Base-by-base conservation (phyloP, 2,329 filamentous ascomycete genomes). In the Albifimbria verrucaria region DNA sequence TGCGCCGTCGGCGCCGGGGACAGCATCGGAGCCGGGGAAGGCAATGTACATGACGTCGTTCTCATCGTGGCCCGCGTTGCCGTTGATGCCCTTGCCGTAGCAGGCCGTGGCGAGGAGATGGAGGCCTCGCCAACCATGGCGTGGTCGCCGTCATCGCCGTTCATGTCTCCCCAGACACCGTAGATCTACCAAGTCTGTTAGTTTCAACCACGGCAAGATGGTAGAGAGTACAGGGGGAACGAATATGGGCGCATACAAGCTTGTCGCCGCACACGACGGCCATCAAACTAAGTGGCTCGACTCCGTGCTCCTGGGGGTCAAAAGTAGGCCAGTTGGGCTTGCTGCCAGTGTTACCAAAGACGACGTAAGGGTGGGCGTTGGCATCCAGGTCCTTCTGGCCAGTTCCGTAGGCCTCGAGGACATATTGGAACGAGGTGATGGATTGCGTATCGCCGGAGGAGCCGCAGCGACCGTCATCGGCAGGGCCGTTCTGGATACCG, bases 31-130 rank as follows among this genome's bases (percentile, higher is more conserved):
- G 2, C 83, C 83, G 0, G 72, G 72, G 61, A 88, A 88, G 0
- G 80, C 85, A 48, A 88, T 73, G 65, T 81, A 87, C 32, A 88
- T 66, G 0, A 87, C 80, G 63, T 88, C 82, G 28, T 81, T 74
- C 17, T 71, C 66, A 41, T 74, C 74, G 64, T 87, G 77, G 1
- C 85, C 84, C 51, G 67, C 72, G 62, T 85, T 69, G 3, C 83
- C 85, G 36, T 69, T 80, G 26, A 87, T 69, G 1, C 63, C 62
- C 6, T 71, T 67, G 3, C 81, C 81, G 61, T 77, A 86, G 63
- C 83, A 86, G 20, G 77, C 70, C 26, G 80, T 79, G 2, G 79
- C 83, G 7, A 86, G 71, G 80, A 77, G 57, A 86, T 77, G 23
- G 79, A 79, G 0, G 79, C 75, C 58, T 86, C 83, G 36, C 83